A percentile compares a stretch with the other conserved stretches of the same genome.
phyloP scores from a whole-genome alignment of 768 basidiomycete species.

The Aureoboletus auriporus region DNA sequence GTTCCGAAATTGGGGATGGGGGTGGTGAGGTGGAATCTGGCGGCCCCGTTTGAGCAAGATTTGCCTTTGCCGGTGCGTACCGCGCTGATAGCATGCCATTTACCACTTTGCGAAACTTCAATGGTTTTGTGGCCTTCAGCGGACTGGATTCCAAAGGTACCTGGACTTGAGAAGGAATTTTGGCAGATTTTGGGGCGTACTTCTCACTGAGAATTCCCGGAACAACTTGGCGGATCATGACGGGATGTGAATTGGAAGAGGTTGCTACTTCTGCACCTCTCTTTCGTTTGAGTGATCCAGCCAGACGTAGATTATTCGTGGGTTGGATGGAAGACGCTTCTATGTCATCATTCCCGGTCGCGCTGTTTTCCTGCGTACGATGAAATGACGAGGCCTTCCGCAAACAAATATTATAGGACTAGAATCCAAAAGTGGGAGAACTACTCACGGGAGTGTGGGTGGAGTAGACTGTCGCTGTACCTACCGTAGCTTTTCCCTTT shows the following conservation, averaged over 20 bases:
- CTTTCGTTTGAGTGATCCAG: slow-evolving; percentile 31
- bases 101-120: slow-evolving; percentile 39
- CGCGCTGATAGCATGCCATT: slow-evolving; percentile 33
- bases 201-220: slow-evolving; percentile 31
- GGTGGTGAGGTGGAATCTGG: slow-evolving; percentile 1
- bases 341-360: slow-evolving; percentile 3
- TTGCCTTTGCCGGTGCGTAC: slow-evolving; percentile 20
- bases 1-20: slow-evolving; percentile 21
- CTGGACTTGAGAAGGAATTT: slow-evolving; percentile 10
- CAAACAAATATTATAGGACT: background rate
- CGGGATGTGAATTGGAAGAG: slow-evolving; percentile 21
- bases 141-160: slow-evolving; percentile 14
- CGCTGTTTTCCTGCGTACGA: slow-evolving; percentile 7
- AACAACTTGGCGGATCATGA: slow-evolving; percentile 35
- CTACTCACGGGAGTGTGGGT: slow-evolving; percentile 18
- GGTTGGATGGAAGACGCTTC: slow-evolving; percentile 8
- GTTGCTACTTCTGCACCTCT: slow-evolving; percentile 15
- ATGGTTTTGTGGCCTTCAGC: slow-evolving; percentile 21
- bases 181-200: slow-evolving; percentile 23
- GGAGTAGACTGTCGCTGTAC: slow-evolving; percentile 4
- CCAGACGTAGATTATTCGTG: slow-evolving; percentile 6
- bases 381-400: slow-evolving; percentile 12
- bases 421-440: background rate
- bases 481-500: slow-evolving; percentile 1
- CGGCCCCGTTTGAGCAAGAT: slow-evolving; percentile 3